These are phyloP conservation scores for Fraxinus velutina DNA, from an alignment of 305 asterid species.

Conservation along the genomic window DNA sequence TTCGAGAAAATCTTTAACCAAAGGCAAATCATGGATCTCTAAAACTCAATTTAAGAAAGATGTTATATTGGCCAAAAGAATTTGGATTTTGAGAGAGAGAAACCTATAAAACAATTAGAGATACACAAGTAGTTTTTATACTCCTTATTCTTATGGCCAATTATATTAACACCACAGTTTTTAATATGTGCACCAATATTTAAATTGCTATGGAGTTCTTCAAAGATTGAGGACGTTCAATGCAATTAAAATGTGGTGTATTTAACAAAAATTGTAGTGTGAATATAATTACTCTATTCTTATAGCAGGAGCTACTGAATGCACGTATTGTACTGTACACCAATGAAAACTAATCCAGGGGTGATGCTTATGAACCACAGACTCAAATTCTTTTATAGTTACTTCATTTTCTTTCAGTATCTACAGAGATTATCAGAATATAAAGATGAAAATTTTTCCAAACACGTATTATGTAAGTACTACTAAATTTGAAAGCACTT, in stretches of 20 bases:
- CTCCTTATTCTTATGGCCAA: background rate
- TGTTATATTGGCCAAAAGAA: background rate
- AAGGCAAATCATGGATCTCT: background rate
- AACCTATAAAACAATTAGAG: background rate
- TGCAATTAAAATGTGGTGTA: no score
- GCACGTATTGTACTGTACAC: background rate
- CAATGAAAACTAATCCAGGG: background rate
- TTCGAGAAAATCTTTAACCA: background rate
- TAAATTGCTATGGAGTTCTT: no score
- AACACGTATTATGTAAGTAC: slow-evolving; percentile 5
- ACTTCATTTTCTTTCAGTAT: background rate
- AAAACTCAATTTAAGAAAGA: background rate
- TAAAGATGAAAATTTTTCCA: background rate
- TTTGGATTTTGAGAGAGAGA: background rate
- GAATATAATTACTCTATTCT: no score
- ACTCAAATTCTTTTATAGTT: background rate
- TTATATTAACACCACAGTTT: no score
- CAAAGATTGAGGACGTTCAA: no score
- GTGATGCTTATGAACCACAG: background rate
- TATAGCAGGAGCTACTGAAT: background rate
- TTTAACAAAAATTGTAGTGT: no score
- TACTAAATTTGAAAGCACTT: no score
- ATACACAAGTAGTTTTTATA: background rate
- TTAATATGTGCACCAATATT: no score
- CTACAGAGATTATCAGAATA: background rate